These are phyloP conservation scores for Alternaria tenuissima DNA, from an alignment of 2,329 filamentous ascomycete genomes.

Conservation along the genomic window DNA sequence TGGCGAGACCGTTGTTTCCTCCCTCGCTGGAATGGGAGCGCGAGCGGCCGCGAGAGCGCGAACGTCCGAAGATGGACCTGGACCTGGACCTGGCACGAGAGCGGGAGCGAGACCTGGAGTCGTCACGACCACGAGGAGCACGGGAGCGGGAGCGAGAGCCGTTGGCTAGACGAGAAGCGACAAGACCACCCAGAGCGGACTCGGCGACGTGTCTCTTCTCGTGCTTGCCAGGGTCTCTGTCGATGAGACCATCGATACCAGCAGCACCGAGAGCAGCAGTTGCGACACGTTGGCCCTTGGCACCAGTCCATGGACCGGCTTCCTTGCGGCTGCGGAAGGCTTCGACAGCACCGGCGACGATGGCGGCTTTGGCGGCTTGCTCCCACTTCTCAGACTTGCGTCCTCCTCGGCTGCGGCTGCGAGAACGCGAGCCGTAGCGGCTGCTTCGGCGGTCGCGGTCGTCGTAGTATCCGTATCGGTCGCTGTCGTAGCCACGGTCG, in stretches of 20 bases:
- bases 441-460: constrained; percentile 42
- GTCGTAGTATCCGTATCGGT: constrained; percentile 41
- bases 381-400: constrained; percentile 65
- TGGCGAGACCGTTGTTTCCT: constrained; percentile 56
- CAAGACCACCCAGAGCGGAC: constrained; percentile 86
- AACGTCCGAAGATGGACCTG: constrained; percentile 51
- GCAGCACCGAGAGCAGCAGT: constrained; percentile 87
- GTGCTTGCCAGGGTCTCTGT: constrained; percentile 74
- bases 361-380: constrained; percentile 88
- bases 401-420: constrained; percentile 58
- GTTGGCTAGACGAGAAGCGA: constrained; percentile 85
- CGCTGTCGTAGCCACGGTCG: constrained; percentile 60
- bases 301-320: constrained; percentile 86
- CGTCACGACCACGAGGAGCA: constrained; percentile 50
- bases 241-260: constrained; percentile 79
- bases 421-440: constrained; percentile 64
- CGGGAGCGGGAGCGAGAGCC: constrained; percentile 72
- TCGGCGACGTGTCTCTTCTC: constrained; percentile 82
- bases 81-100: constrained; percentile 67
- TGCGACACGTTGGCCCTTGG: constrained; percentile 89
- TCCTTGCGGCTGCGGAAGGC: constrained; percentile 91
- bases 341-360: constrained; percentile 89
- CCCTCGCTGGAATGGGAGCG: constrained; percentile 57
- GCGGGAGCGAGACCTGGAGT: constrained; percentile 51
- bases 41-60: constrained; percentile 56